Percentiles rank a stretch among this genome's conserved stretches.
Evolutionary conservation across 257 asterid genomes (phyloP).

Genomic region (Misopates orontium): DNA sequence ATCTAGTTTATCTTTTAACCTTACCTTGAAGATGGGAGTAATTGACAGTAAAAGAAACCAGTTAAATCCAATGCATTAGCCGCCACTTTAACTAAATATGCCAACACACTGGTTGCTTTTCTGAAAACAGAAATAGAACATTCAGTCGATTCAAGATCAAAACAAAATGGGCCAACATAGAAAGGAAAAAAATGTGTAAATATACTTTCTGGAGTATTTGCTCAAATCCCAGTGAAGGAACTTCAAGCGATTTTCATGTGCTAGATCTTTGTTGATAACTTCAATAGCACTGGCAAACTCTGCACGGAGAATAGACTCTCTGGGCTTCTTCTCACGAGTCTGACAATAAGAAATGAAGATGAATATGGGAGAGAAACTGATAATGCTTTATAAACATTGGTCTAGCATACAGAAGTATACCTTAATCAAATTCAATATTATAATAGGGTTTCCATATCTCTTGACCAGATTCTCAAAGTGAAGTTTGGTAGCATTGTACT

Average conservation of each 20-base stretch:
- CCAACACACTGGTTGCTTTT: slow-evolving; percentile 67
- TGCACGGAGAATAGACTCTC: slow-evolving; percentile 82
- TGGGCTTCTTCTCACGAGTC: slow-evolving; percentile 94
- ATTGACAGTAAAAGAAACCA: slow-evolving; percentile 72
- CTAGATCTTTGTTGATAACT: slow-evolving; percentile 63
- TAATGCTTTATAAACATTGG: too few species aligned
- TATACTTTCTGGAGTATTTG: slow-evolving; percentile 71
- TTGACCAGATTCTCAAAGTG: slow-evolving; percentile 84
- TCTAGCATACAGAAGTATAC: slow-evolving; percentile 32
- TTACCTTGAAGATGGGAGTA: slow-evolving; percentile 50
- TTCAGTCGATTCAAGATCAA: slow-evolving; percentile 9
- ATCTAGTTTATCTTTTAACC: slow-evolving; percentile 19
- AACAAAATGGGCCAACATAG: slow-evolving; percentile 15
- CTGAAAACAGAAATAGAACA: slow-evolving; percentile 32
- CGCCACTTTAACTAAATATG: slow-evolving; percentile 69
- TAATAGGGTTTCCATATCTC: slow-evolving; percentile 93
- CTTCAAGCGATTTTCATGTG: slow-evolving; percentile 67
- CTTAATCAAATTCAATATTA: slow-evolving; percentile 90
- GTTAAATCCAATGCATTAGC: slow-evolving; percentile 71
- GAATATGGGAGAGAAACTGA: too few species aligned
- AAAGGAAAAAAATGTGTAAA: neutral
- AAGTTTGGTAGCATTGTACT: slow-evolving; percentile 82
- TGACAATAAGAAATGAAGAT: slow-evolving; percentile 29
- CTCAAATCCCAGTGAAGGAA: slow-evolving; percentile 97
- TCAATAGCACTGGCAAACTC: slow-evolving; percentile 90